Conservation (phyloP, 768 basidiomycete genomes). For the Tulasnella sp. region DNA sequence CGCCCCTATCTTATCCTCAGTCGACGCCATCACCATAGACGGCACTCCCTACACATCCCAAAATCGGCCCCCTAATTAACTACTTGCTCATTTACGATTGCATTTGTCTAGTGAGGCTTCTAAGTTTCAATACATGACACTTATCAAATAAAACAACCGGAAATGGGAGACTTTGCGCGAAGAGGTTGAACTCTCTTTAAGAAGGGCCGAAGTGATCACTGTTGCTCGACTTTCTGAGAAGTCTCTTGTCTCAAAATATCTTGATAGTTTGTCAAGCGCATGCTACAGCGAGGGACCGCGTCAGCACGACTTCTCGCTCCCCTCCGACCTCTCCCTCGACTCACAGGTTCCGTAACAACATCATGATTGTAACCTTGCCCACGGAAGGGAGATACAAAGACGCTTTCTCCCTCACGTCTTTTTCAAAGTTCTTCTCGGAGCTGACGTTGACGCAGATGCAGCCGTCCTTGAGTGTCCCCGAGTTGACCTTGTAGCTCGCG, state of each 20-base stretch:
- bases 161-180: not conserved
- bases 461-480: slow-evolving; percentile 82
- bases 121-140: not conserved
- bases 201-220: not conserved
- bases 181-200: not conserved
- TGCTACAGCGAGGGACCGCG: slow-evolving; percentile 8
- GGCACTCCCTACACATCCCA: not conserved
- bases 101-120: not conserved
- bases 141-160: not conserved
- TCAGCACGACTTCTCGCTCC: not conserved
- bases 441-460: slow-evolving; percentile 90
- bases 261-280: slow-evolving; percentile 24
- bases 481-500: slow-evolving; percentile 76
- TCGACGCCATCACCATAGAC: not conserved
- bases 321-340: slow-evolving; percentile 22
- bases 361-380: slow-evolving; percentile 95
- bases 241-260: slow-evolving; percentile 19
- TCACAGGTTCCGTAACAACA: slow-evolving; percentile 92
- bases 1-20: not conserved
- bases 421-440: slow-evolving; percentile 93
- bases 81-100: not conserved
- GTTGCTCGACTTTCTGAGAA: not conserved
- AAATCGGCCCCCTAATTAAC: not conserved
- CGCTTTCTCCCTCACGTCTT: slow-evolving; percentile 85
- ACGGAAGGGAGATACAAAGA: slow-evolving; percentile 91